Conservation (phyloP, 2,329 filamentous ascomycete genomes). For the Talaromyces sp. region DNA sequence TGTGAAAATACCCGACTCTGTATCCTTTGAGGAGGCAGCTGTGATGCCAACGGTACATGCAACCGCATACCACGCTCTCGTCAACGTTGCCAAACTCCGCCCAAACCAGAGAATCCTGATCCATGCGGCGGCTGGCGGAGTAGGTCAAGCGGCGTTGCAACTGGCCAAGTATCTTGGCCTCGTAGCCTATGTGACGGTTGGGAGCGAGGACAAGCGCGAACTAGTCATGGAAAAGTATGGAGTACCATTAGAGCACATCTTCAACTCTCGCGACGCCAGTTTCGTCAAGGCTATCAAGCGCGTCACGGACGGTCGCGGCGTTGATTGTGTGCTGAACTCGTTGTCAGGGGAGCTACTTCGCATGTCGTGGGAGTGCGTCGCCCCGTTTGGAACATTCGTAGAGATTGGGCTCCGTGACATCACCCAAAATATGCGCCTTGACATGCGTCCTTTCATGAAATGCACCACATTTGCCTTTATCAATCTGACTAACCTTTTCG, state of each 20-base stretch:
- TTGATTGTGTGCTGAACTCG: constrained; percentile 33
- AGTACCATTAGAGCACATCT: constrained; percentile 26
- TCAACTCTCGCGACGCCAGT: constrained; percentile 25
- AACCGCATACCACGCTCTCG: neutral
- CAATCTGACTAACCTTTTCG: too few species aligned
- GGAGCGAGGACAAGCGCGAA: neutral
- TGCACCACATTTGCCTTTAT: too few species aligned
- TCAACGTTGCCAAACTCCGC: neutral
- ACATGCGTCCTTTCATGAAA: too few species aligned
- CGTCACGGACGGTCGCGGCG: constrained; percentile 29
- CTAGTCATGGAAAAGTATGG: too few species aligned
- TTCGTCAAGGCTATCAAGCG: constrained; percentile 26
- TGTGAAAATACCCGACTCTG: constrained; percentile 19
- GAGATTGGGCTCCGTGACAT: constrained; percentile 24
- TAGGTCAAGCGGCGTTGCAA: constrained; percentile 10
- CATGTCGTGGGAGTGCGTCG: constrained; percentile 28
- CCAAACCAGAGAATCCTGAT: too few species aligned
- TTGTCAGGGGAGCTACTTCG: constrained; percentile 22
- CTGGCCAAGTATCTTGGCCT: constrained; percentile 18
- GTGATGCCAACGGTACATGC: too few species aligned
- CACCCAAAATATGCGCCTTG: too few species aligned
- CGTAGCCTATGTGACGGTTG: neutral
- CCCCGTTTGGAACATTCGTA: constrained; percentile 28
- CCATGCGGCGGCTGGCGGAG: neutral
- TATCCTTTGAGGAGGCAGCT: too few species aligned